Percentiles rank a stretch among this genome's conserved stretches.
phyloP scores from a whole-genome alignment of 129 eudicot genomes.

The Dittrichia graveolens region DNA sequence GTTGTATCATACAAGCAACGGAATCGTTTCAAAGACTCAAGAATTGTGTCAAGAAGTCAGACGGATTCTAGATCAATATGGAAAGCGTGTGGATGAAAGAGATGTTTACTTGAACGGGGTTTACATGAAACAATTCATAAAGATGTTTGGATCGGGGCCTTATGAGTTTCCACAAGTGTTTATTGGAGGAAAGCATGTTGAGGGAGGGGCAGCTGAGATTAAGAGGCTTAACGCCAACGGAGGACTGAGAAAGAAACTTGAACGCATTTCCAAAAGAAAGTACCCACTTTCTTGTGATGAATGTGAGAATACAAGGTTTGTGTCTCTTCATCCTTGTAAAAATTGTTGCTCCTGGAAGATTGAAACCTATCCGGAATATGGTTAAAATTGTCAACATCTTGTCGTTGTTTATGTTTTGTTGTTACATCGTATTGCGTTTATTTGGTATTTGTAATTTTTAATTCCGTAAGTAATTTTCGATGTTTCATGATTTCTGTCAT shows the following conservation, averaged over 20 bases:
- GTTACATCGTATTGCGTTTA: no score
- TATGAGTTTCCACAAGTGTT: conserved; percentile 16
- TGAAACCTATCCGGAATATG: no score
- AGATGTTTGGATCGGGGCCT: background rate
- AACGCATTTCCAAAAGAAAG: conserved; percentile 1
- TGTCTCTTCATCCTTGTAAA: background rate
- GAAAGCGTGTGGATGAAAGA: conserved; percentile 18
- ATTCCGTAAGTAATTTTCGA: no score
- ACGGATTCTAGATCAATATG: conserved; percentile 5
- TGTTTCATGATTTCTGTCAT: no score
- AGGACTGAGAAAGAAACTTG: background rate
- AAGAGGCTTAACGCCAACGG: background rate
- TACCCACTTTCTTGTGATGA: background rate
- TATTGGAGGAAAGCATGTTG: conserved; percentile 18
- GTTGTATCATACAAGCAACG: conserved; percentile 11
- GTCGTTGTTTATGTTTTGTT: no score
- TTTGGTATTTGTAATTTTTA: no score
- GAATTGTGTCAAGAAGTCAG: background rate
- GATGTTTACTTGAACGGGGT: background rate
- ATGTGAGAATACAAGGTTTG: conserved; percentile 6
- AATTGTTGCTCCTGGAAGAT: conserved; percentile 11
- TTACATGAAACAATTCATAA: background rate
- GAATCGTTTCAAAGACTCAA: background rate
- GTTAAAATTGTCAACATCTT: no score
- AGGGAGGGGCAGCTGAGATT: conserved; percentile 20